phyloP scores from a whole-genome alignment of 495 filamentous ascomycete species.

The Hypoxylon fuscum region DNA sequence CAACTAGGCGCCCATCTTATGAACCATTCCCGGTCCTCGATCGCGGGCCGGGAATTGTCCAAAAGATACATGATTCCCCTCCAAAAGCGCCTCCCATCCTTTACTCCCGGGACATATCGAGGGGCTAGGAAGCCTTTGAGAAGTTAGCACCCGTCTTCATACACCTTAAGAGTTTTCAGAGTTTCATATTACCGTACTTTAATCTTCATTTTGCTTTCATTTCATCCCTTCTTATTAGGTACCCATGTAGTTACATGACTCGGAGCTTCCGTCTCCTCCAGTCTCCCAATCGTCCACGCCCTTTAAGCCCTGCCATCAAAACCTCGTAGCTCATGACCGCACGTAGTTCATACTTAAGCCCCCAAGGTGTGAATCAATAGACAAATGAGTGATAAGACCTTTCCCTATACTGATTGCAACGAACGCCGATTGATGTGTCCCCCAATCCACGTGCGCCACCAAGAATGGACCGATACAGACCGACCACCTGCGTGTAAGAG shows the following conservation, averaged over 20 bases:
- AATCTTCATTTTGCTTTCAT: background rate
- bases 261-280: background rate
- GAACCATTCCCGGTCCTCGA: too few relatives aligned
- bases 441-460: background rate
- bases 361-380: background rate
- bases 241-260: too few relatives aligned
- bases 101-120: background rate
- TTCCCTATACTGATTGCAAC: background rate
- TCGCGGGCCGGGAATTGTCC: too few relatives aligned
- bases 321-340: background rate
- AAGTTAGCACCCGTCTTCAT: background rate
- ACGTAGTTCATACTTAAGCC: background rate
- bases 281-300: background rate
- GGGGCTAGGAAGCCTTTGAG: background rate
- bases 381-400: background rate
- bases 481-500: background rate
- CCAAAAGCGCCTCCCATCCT: background rate
- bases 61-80: too few relatives aligned
- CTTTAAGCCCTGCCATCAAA: background rate
- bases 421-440: background rate
- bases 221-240: background rate
- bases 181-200: background rate
- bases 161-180: background rate
- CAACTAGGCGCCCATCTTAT: too few relatives aligned
- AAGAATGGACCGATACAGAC: background rate